Evolutionary conservation across 129 eudicot species (phyloP), one percentile per base, ranked within the genome.

Genomic region (Heracleum sosnowskyi): DNA sequence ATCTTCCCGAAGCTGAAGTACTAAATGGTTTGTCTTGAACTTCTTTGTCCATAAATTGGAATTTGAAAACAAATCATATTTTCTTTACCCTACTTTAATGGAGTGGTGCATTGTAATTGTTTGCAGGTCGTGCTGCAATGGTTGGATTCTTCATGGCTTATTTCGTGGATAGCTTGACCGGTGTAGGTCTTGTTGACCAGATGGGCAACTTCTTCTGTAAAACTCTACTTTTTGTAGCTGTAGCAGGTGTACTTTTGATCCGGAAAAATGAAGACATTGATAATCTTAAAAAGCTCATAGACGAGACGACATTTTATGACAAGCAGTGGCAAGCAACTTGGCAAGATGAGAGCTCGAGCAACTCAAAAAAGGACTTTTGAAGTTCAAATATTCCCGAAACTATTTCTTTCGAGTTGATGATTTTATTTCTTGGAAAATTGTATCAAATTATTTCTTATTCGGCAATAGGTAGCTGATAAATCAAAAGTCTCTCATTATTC

Each of bases 251-350:
- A 7, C 97, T 96, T 74, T 81, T 92, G 77, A 81, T 92, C 47
- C 88, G 99, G 34, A 96, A 96, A 89, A 96, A 96, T 8, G 99
- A 96, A 77, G 99, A 96, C 76, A 26, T 89, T 15, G 99, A 96
- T 29, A 90, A 77, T 76, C 70, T 96, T 37, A 96, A 96, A 86
- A 96, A 92, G 83, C 77, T 96, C 66, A 12, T 96, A 15, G 97
- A 96, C 12, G 99, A 96, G 86, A 87, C 97, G 13, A 96, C 99
- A 20, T 96, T 90, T 79, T 96, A 96, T 63, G 99, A 96, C 83
- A 96, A 89, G 89, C 99, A 96, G 84, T 96, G 99, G 99, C 99
- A 96, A 84, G 99, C 99, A 60, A 89, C 99, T 76, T 96, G 99
- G 99, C 91, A 89, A 78, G 99, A 96, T 42, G 99, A 96, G 90